These are phyloP conservation scores for Alternaria triticina DNA, from an alignment of 2,329 filamentous ascomycete genomes.

Conservation along the genomic window DNA sequence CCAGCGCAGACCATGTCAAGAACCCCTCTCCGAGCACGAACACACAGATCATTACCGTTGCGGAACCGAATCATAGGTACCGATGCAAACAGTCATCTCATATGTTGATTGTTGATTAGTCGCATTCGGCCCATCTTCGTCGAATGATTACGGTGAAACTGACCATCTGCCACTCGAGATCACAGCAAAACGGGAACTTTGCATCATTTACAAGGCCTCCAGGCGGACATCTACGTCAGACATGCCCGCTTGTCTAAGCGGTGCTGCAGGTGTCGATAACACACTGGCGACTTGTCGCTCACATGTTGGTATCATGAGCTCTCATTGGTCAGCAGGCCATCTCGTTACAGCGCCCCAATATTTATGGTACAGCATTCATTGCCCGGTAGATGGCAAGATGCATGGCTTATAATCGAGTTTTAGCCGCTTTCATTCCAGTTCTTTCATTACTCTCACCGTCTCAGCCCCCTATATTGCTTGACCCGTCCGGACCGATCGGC, in stretches of 20 bases:
- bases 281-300: neutral
- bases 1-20: neutral
- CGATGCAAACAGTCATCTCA: neutral
- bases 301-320: conserved; percentile 8
- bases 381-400: neutral
- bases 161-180: neutral
- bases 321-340: conserved; percentile 12
- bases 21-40: neutral
- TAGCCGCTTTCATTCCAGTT: neutral
- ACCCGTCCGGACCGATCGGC: neutral
- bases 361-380: neutral
- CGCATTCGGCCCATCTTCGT: neutral
- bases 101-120: neutral
- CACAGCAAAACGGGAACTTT: neutral
- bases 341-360: neutral
- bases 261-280: neutral
- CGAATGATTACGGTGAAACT: neutral
- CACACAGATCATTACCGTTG: neutral
- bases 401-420: neutral
- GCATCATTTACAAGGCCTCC: neutral
- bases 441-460: neutral
- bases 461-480: neutral
- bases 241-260: neutral
- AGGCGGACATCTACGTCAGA: neutral
- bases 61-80: neutral